Percentiles rank a stretch among this genome's conserved stretches.
Conservation (phyloP, 2,329 filamentous ascomycete genomes). For the Fusarium drepaniforme region DNA sequence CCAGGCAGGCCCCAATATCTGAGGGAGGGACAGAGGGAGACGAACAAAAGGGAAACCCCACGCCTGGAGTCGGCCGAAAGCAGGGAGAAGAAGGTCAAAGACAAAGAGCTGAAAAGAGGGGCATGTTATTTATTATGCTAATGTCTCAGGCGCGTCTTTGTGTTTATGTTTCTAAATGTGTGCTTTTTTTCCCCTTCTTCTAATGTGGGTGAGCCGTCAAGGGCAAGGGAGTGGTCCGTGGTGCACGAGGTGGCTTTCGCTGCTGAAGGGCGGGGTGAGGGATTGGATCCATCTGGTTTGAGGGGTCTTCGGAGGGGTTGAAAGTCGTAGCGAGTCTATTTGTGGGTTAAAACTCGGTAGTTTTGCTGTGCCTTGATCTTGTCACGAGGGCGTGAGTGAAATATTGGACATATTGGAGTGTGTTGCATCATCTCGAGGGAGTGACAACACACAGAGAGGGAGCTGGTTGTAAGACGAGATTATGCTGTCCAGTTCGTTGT, state of each 20-base stretch:
- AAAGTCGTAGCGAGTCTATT: not conserved
- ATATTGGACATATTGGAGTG: constrained; percentile 10
- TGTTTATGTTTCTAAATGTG: constrained; percentile 20
- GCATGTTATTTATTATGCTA: constrained; percentile 7
- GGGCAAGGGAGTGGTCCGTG: constrained; percentile 13
- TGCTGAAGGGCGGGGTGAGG: constrained; percentile 10
- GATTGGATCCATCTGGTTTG: not conserved
- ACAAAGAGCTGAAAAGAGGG: constrained; percentile 29
- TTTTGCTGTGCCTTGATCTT: not conserved
- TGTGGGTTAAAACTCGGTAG: constrained; percentile 16
- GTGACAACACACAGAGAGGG: not conserved
- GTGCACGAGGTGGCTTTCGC: not conserved
- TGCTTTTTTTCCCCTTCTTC: not conserved
- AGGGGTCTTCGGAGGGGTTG: constrained; percentile 8
- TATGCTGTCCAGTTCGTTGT: constrained; percentile 10
- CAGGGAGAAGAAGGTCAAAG: constrained; percentile 19
- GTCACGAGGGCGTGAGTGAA: not conserved
- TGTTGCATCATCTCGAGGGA: not conserved
- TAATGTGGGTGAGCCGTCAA: constrained; percentile 1
- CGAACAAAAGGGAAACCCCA: not conserved
- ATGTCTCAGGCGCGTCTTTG: constrained; percentile 14
- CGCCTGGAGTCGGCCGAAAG: constrained; percentile 10
- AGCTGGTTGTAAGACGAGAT: constrained; percentile 8
- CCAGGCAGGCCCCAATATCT: not conserved
- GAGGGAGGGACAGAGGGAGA: constrained; percentile 13